Conservation (phyloP, 495 filamentous ascomycete species). For the Lophiostoma macrostomum region DNA sequence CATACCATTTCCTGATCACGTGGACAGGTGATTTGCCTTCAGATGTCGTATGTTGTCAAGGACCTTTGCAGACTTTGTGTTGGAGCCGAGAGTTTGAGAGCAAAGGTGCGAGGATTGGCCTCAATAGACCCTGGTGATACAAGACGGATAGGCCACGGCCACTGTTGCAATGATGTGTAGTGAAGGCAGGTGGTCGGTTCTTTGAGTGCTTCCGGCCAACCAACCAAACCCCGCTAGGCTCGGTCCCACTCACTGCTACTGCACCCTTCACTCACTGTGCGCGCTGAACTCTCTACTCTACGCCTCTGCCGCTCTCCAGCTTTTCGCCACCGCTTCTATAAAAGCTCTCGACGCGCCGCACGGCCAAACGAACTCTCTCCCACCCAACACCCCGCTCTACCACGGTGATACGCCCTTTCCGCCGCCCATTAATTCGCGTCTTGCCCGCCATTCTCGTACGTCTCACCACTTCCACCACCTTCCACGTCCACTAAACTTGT, state of each 20-base stretch:
- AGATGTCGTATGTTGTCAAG: too few species aligned
- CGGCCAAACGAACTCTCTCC: background rate
- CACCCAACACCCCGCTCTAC: background rate
- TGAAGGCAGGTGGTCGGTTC: constrained; percentile 7
- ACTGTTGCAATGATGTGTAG: too few species aligned
- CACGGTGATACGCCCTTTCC: constrained; percentile 12
- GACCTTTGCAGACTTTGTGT: too few species aligned
- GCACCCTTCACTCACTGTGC: constrained; percentile 6
- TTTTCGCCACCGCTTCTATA: constrained; percentile 15
- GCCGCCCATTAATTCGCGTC: constrained; percentile 8
- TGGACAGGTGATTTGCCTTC: constrained; percentile 18
- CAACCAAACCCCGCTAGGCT: constrained; percentile 31
- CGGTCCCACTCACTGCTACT: constrained; percentile 1
- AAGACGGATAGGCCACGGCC: too few species aligned
- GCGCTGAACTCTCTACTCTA: background rate
- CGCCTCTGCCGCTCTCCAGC: constrained; percentile 1
- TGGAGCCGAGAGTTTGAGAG: too few species aligned
- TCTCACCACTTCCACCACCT: constrained; percentile 20
- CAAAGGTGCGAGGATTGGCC: too few species aligned
- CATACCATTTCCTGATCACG: constrained; percentile 22
- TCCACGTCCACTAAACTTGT: constrained; percentile 4
- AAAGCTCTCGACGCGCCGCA: constrained; percentile 22
- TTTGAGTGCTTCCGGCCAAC: background rate
- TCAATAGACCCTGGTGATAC: too few species aligned
- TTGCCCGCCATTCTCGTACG: constrained; percentile 12